phyloP scores from a whole-genome alignment of 768 basidiomycete species.

The Scleroderma bovista region DNA sequence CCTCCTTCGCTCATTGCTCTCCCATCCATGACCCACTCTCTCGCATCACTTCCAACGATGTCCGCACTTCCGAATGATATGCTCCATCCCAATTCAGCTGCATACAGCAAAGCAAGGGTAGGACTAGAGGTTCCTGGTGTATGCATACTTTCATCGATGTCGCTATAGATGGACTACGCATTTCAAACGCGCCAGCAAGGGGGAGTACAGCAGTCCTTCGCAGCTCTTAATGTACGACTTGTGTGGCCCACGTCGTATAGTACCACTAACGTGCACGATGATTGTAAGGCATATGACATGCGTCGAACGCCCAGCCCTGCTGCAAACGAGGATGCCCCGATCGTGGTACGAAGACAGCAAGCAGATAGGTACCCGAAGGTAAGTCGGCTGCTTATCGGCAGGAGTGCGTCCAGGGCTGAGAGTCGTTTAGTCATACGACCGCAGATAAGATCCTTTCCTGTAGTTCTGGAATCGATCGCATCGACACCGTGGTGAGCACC shows the following conservation, averaged over 20 bases:
- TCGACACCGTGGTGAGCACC: conserved; percentile 14
- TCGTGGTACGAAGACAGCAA: conserved; percentile 29
- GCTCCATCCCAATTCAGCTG: conserved; percentile 26
- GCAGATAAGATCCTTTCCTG: conserved; percentile 17
- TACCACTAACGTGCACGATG: not conserved
- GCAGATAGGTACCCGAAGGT: conserved; percentile 17
- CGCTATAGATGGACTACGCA: conserved; percentile 26
- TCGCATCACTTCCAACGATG: conserved; percentile 27
- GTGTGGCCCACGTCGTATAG: not conserved
- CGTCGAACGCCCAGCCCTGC: conserved; percentile 30
- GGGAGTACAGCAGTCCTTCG: conserved; percentile 9
- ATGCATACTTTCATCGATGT: conserved; percentile 4
- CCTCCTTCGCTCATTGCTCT: conserved; percentile 24
- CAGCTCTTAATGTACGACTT: conserved; percentile 19
- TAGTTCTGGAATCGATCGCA: conserved; percentile 6
- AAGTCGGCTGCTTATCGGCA: conserved; percentile 3
- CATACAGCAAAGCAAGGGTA: conserved; percentile 27
- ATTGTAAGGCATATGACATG: conserved; percentile 22
- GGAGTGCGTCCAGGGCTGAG: conserved; percentile 6
- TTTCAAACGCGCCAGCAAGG: conserved; percentile 26
- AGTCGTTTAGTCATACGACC: conserved; percentile 23
- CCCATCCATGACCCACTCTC: conserved; percentile 29
- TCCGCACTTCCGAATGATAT: conserved; percentile 26
- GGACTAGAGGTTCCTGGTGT: not conserved
- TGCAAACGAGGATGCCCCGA: conserved; percentile 24